Evolutionary conservation across 2,329 filamentous ascomycete species (phyloP).

Genomic region (Epichloe scottii): DNA sequence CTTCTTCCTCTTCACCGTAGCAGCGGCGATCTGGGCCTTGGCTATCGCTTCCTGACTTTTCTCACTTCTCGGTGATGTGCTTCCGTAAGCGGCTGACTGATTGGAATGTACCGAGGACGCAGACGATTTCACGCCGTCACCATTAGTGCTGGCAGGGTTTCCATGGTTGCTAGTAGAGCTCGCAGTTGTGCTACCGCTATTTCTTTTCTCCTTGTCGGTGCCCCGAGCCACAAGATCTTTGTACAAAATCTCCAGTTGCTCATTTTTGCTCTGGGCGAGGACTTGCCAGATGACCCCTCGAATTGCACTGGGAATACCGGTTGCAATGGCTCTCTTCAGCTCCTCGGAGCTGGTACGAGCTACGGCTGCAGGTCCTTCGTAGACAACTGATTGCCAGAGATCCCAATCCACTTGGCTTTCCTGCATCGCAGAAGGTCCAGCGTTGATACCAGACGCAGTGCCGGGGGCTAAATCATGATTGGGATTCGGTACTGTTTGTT

Average conservation of each 20-base stretch:
- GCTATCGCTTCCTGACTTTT: conserved; percentile 50
- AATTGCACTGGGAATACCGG: conserved; percentile 87
- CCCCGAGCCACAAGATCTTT: conserved; percentile 67
- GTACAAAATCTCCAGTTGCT: conserved; percentile 80
- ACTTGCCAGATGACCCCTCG: conserved; percentile 99
- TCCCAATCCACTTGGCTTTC: conserved; percentile 93
- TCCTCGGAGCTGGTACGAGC: conserved; percentile 81
- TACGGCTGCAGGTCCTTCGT: conserved; percentile 82
- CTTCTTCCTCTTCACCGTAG: conserved; percentile 62
- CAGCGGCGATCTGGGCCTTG: conserved; percentile 51
- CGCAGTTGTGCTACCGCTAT: conserved; percentile 40
- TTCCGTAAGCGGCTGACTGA: conserved; percentile 48
- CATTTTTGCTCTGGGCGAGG: conserved; percentile 85
- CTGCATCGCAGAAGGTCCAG: conserved; percentile 56
- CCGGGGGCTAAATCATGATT: conserved; percentile 68
- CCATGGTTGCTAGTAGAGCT: conserved; percentile 38
- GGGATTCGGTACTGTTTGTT: conserved; percentile 44
- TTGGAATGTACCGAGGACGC: conserved; percentile 78
- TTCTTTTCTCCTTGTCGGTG: conserved; percentile 62
- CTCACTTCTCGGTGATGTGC: conserved; percentile 44
- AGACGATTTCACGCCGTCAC: conserved; percentile 58
- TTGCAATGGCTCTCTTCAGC: conserved; percentile 79
- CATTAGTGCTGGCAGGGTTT: conserved; percentile 44
- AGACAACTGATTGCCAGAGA: conserved; percentile 90
- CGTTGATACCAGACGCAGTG: conserved; percentile 69